Evolutionary conservation across 352 stramenopile species (phyloP), one percentile per base, ranked within the genome.

Genomic region (Pythium guiyangense): DNA sequence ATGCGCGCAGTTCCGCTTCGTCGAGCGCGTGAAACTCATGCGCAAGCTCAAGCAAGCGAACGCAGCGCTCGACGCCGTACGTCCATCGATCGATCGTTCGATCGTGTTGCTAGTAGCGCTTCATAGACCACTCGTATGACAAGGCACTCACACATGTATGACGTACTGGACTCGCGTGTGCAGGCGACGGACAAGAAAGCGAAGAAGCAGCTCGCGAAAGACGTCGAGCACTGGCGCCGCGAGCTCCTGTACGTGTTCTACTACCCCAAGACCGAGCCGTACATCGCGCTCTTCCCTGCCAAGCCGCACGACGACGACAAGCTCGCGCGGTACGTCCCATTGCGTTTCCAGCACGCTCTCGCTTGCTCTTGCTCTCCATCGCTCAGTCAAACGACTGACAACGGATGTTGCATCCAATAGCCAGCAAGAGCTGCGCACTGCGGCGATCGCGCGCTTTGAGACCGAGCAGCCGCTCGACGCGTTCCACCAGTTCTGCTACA

Each of bases 221-320:
- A 78, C 22, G 71, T 84, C 34, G 65, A 84, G 54, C 69, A 53
- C 10, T 69, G 71, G 50, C 77, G 69, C 17, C 66, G 88, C 29
- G 66, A 92, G 52, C 77, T 92, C 63, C 85, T 88, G 70, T 92
- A 92, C 68, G 71, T 92, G 20, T 92, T 84, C 66, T 92, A 88
- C 73, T 92, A 77, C 64, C 82, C 82, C 0, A 90, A 86, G 54
- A 58, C 40, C 27, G 77, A 90, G 60, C 74, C 71, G 46, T 92
- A 88, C 68, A 64, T 92, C 40, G 79, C 82, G 39, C 60, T 92
- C 20, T 89, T 88, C 59, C 76, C 79, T 12, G 69, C 69, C 26
- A 71, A 73, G 47, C 64, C 77, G 27, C 78, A 84, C 59, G 66
- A 73, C 22, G 69, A 79, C n/a, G 70, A 81, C 14, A 69, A 79